Conservation (phyloP, 140 eudicot species). For the Ambrosia hybrid region DNA sequence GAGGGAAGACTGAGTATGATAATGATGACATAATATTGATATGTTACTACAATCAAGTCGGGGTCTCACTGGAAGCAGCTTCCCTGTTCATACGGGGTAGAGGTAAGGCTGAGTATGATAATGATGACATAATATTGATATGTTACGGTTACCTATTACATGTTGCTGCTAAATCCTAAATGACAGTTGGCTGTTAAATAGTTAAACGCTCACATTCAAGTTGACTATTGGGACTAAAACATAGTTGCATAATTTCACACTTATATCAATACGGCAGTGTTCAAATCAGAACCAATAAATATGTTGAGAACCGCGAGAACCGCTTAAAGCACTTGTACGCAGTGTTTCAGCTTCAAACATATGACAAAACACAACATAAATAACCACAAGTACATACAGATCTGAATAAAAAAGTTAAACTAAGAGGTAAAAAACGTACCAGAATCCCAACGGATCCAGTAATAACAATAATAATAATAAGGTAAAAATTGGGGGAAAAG, state of each 20-base stretch:
- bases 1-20: too few relatives aligned
- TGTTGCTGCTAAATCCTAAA: neutral
- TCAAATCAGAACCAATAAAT: too few relatives aligned
- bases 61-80: too few relatives aligned
- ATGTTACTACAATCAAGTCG: too few relatives aligned
- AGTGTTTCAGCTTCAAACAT: neutral
- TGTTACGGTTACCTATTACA: neutral
- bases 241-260: neutral
- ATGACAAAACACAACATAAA: neutral
- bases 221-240: neutral
- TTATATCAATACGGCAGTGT: neutral
- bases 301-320: too few relatives aligned
- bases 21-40: too few relatives aligned
- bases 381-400: conserved; percentile 6
- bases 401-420: conserved; percentile 14
- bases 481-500: conserved; percentile 4
- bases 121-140: too few relatives aligned
- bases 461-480: too few relatives aligned
- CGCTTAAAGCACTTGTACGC: too few relatives aligned
- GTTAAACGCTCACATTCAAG: neutral
- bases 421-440: conserved; percentile 16
- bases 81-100: too few relatives aligned
- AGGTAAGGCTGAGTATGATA: too few relatives aligned
- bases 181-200: neutral
- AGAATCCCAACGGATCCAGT: conserved; percentile 15